Conservation (phyloP, 306 rosid species). For the Prunus davidiana region DNA sequence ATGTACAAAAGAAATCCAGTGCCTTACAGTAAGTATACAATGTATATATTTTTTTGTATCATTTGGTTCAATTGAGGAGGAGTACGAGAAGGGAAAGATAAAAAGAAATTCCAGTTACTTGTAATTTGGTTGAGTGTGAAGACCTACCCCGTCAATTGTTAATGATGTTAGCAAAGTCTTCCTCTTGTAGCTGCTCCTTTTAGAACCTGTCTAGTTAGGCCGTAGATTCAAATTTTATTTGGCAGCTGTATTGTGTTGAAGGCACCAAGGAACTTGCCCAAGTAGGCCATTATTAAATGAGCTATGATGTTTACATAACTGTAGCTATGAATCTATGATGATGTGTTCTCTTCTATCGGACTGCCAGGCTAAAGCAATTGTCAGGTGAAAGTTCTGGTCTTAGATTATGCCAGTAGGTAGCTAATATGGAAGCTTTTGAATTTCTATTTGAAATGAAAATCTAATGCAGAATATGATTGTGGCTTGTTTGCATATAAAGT, state of each 20-base stretch:
- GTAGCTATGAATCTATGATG: not conserved
- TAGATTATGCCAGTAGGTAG: not conserved
- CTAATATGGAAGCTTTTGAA: not conserved
- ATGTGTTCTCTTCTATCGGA: not conserved
- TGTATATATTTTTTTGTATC: not conserved
- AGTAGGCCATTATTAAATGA: not conserved
- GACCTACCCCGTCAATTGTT: not conserved
- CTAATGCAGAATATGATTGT: no score
- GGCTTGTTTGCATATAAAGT: not conserved
- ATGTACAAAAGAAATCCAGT: slow-evolving; percentile 37
- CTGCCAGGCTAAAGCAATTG: not conserved
- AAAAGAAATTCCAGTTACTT: not conserved
- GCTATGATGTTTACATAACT: not conserved
- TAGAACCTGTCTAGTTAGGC: not conserved
- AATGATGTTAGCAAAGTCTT: not conserved
- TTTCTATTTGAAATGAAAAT: not conserved
- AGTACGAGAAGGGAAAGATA: not conserved
- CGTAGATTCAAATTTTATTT: not conserved
- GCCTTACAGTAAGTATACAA: not conserved
- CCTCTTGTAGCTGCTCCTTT: not conserved
- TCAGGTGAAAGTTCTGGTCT: not conserved
- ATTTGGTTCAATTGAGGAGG: not conserved
- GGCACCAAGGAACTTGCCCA: not conserved
- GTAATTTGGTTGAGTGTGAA: not conserved
- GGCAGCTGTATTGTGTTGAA: not conserved